Percentiles rank a stretch among this genome's conserved stretches.
These are phyloP conservation scores for Kalaharituber pfeilii DNA, from an alignment of 2,329 filamentous ascomycete species.

Conservation along the genomic window DNA sequence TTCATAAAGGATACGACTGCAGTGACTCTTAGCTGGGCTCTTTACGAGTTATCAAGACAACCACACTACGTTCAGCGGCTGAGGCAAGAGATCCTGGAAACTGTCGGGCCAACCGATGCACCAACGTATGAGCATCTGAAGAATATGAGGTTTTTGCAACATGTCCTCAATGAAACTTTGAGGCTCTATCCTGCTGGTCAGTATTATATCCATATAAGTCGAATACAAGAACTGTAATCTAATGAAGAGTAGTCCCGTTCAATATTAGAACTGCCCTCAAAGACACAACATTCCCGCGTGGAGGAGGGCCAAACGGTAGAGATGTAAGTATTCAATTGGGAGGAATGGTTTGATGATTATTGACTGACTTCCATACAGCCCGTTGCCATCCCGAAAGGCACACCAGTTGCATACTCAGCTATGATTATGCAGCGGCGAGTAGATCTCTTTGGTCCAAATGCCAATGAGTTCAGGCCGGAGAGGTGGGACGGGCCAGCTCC, in stretches of 20 bases:
- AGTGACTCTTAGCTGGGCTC: conserved; percentile 57
- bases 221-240: neutral
- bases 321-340: conserved; percentile 12
- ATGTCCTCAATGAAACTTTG: conserved; percentile 58
- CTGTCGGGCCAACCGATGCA: conserved; percentile 42
- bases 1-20: conserved; percentile 57
- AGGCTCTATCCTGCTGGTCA: conserved; percentile 49
- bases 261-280: conserved; percentile 55
- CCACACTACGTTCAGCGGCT: conserved; percentile 51
- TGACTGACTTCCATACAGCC: no score
- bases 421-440: conserved; percentile 55
- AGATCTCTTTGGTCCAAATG: conserved; percentile 41
- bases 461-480: conserved; percentile 44
- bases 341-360: neutral
- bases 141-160: conserved; percentile 62
- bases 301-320: conserved; percentile 45
- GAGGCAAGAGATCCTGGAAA: conserved; percentile 50
- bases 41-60: conserved; percentile 64
- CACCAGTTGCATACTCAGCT: conserved; percentile 47
- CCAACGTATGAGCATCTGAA: conserved; percentile 70
- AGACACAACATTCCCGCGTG: conserved; percentile 58
- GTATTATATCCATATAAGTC: neutral
- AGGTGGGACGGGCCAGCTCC: conserved; percentile 49
- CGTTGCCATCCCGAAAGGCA: conserved; percentile 48
- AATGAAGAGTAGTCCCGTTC: conserved; percentile 41